These are phyloP conservation scores for Arthrinium phaeospermum DNA, from an alignment of 2,329 filamentous ascomycete species.

Conservation along the genomic window DNA sequence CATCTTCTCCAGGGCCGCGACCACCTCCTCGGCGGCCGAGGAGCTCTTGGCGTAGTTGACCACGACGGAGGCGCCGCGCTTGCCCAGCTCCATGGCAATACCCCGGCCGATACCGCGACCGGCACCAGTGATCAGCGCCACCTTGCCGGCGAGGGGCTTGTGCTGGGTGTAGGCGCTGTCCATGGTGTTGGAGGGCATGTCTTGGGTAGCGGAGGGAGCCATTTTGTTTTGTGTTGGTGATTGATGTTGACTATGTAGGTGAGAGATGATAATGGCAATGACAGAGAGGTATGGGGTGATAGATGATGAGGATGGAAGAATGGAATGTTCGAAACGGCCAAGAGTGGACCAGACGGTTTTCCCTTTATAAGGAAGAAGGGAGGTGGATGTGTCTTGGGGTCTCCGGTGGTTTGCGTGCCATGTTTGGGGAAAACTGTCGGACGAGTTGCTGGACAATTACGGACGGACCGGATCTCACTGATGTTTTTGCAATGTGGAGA, in stretches of 20 bases:
- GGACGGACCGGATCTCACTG: conserved; percentile 16
- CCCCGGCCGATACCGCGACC: conserved; percentile 71
- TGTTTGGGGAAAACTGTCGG: conserved; percentile 24
- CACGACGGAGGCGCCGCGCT: conserved; percentile 67
- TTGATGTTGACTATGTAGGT: not conserved
- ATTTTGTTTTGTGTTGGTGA: conserved; percentile 24
- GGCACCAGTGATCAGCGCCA: conserved; percentile 67
- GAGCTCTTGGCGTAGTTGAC: conserved; percentile 70
- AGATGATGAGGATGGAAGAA: not conserved
- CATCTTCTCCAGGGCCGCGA: conserved; percentile 59
- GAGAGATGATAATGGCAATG: not conserved
- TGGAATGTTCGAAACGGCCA: not conserved
- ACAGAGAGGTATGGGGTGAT: not conserved
- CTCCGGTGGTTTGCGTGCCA: conserved; percentile 13
- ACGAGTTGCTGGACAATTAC: conserved; percentile 18
- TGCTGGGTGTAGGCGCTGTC: conserved; percentile 34
- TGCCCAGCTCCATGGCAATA: conserved; percentile 70
- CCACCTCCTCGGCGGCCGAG: conserved; percentile 60
- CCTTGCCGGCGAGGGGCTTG: conserved; percentile 54
- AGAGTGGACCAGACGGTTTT: not conserved
- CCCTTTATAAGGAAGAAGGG: conserved; percentile 5
- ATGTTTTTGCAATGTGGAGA: not conserved
- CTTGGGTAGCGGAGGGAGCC: conserved; percentile 38
- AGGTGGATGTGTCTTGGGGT: conserved; percentile 19
- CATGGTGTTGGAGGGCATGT: conserved; percentile 22